These are phyloP conservation scores for Colletotrichum sp. DNA, from an alignment of 2,329 filamentous ascomycete genomes.

Conservation along the genomic window DNA sequence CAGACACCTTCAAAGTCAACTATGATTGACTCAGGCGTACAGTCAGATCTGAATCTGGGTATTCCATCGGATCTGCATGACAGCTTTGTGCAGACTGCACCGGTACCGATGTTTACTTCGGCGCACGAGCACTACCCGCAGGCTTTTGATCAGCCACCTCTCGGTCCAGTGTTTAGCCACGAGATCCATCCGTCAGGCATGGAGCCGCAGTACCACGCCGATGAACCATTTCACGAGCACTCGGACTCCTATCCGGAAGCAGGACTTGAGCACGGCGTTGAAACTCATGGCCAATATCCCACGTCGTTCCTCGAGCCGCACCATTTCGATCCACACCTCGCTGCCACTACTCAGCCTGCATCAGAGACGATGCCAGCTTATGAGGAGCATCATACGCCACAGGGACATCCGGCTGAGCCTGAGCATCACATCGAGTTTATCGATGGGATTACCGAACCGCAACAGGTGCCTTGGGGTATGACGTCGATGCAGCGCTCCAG, in stretches of 20 bases:
- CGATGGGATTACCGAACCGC: constrained; percentile 14
- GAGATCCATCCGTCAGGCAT: not conserved
- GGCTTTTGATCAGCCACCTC: constrained; percentile 4
- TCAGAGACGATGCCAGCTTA: not conserved
- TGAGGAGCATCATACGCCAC: not conserved
- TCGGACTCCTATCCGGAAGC: constrained; percentile 7
- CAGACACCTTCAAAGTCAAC: constrained; percentile 14
- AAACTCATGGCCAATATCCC: not conserved
- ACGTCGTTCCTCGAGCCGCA: constrained; percentile 2
- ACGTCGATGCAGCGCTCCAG: not conserved
- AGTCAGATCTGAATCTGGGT: not conserved
- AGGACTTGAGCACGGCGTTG: not conserved
- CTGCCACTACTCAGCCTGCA: not conserved
- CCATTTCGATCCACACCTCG: not conserved
- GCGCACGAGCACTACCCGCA: constrained; percentile 1
- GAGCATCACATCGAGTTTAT: not conserved
- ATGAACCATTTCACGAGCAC: not conserved
- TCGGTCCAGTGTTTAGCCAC: not conserved
- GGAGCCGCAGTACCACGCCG: not conserved
- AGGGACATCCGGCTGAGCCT: not conserved
- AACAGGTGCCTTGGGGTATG: constrained; percentile 15
- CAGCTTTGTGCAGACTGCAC: not conserved
- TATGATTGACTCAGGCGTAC: constrained; percentile 16
- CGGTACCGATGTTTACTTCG: constrained; percentile 7
- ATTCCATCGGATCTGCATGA: not conserved